Evolutionary conservation across 768 basidiomycete species (phyloP).

Genomic region (Mycena galericulata): DNA sequence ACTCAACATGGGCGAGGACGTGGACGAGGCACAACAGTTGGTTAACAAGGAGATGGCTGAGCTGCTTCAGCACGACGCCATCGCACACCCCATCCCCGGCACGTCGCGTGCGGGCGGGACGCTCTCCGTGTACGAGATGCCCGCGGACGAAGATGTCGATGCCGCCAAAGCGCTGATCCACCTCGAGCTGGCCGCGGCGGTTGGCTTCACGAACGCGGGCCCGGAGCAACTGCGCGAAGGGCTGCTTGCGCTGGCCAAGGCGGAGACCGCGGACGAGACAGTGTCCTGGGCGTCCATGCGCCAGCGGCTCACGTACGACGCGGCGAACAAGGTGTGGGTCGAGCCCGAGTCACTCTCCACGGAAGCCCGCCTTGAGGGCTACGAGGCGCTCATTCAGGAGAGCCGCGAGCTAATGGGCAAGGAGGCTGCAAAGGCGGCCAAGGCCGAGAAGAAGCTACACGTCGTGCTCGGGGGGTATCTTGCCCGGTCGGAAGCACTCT

Average conservation of each 20-base stretch:
- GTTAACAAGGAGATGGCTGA: conserved; percentile 83
- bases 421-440: conserved; percentile 84
- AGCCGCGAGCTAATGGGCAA: conserved; percentile 79
- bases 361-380: conserved; percentile 74
- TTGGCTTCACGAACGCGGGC: conserved; percentile 89
- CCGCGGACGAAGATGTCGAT: conserved; percentile 81
- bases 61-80: conserved; percentile 89
- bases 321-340: conserved; percentile 70
- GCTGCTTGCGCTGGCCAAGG: conserved; percentile 70
- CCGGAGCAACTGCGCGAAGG: conserved; percentile 85
- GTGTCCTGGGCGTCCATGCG: conserved; percentile 81
- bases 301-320: conserved; percentile 73
- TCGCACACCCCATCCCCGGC: conserved; percentile 90
- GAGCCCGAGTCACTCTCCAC: conserved; percentile 68
- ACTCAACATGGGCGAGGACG: conserved; percentile 64
- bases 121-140: conserved; percentile 74
- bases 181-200: conserved; percentile 78
- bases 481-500: conserved; percentile 74
- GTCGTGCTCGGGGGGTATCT: conserved; percentile 94
- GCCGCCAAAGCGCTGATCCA: conserved; percentile 80
- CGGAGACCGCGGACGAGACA: conserved; percentile 69
- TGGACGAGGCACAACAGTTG: conserved; percentile 66
- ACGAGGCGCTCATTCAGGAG: conserved; percentile 68
- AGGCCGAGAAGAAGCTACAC: conserved; percentile 91
- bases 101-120: conserved; percentile 82